phyloP scores from a whole-genome alignment of 1,284 basidiomycete species.

The Cryptococcus neoformans region DNA sequence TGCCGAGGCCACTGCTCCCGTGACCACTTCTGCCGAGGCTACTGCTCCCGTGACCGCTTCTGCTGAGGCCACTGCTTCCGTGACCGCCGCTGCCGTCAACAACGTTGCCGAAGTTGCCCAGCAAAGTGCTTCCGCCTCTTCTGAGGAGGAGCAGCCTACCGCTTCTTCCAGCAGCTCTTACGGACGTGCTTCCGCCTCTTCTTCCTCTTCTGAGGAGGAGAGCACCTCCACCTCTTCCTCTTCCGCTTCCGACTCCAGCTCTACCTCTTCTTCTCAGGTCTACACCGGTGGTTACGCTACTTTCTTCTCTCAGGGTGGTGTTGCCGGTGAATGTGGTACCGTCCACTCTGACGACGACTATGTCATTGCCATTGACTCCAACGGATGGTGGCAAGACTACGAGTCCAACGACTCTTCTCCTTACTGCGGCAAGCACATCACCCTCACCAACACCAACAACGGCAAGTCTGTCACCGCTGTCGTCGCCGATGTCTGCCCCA shows the following conservation, averaged over 20 bases:
- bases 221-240: constrained; percentile 15
- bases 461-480: constrained; percentile 53
- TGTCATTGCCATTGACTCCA: constrained; percentile 59
- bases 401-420: constrained; percentile 11
- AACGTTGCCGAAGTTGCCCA: not conserved
- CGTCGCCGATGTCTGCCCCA: constrained; percentile 62
- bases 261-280: constrained; percentile 17
- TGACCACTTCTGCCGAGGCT: constrained; percentile 8
- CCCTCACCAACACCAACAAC: constrained; percentile 49
- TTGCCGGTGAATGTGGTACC: constrained; percentile 67
- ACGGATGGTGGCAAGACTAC: constrained; percentile 29
- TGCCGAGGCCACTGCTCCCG: constrained; percentile 14
- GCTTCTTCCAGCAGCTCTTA: constrained; percentile 15
- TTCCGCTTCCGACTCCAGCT: constrained; percentile 14
- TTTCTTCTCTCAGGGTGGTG: constrained; percentile 66
- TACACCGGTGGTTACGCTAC: constrained; percentile 55
- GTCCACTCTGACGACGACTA: constrained; percentile 63
- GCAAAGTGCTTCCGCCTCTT: not conserved
- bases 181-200: constrained; percentile 11
- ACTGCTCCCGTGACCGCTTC: constrained; percentile 7
- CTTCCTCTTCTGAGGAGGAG: not conserved
- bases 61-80: constrained; percentile 8
- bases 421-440: constrained; percentile 33
- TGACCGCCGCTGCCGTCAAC: constrained; percentile 11
- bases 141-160: not conserved